Evolutionary conservation across 495 filamentous ascomycete genomes (phyloP), one percentile per base, ranked within the genome.

Genomic region (Durotheca rogersii): DNA sequence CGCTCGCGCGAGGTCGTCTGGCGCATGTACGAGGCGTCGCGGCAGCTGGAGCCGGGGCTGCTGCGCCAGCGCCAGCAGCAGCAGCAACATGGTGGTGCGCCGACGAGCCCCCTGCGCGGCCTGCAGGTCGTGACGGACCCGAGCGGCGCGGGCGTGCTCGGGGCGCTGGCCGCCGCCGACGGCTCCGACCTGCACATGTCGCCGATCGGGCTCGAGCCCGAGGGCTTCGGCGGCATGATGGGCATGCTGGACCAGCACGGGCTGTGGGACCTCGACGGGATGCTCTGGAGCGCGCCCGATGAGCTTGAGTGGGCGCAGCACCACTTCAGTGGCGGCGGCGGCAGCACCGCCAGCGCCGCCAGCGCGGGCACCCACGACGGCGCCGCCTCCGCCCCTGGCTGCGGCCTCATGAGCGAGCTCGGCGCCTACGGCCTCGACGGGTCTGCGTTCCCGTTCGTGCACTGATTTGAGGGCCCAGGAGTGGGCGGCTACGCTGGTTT

Each of bases 1-100:
- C 77, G 84, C 19, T 85, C 80, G 20, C 70, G 81, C 25, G 85
- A 88, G 62, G 82, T 86, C 10, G 75, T 90, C 29, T 75, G 76
- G 53, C 76, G 81, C 48, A 85, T 90, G 62, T 84, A 83, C 59
- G 83, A 87, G 57, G 85, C 86, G 33, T 60, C 71, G 59, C 38
- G 69, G 21, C 60, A 68, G 61, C 64, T 58, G 39, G 70, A 70
- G 51, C 60, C 58, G 45, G 70, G 59, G 47, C 63, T 54, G 56
- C 71, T 58, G 41, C 14, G 47, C 23, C 55, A 67, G 55, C 56
- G 57, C 56, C 50, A 61, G 41, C 52, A 63, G 55, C 56, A 59
- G 58, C 50, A 61, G 41, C 52, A 63, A 34, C 36, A 53, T 71
- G 37, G 7, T 30, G 37, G 7, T 38, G 35, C 4, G 27, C 37